Evolutionary conservation across 371 early-diverging fungal species (phyloP).

Genomic region (Dinochytrium kinnereticum): DNA sequence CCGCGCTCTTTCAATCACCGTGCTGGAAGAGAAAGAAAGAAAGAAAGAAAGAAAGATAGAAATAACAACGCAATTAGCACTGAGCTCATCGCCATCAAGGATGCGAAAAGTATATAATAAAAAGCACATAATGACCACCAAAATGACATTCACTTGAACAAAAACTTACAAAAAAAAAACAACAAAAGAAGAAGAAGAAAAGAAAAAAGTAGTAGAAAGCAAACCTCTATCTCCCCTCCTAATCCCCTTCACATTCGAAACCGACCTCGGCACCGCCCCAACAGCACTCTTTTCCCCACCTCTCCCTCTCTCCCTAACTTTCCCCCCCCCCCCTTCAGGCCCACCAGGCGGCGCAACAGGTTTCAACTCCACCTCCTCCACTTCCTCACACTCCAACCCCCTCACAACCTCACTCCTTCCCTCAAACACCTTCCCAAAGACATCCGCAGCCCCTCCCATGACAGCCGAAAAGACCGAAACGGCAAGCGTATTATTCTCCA

Average conservation of each 20-base stretch:
- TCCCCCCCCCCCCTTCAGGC: constrained; percentile 2
- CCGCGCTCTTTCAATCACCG: neutral
- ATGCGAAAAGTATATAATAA: no score
- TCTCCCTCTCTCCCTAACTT: neutral
- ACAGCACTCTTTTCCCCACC: neutral
- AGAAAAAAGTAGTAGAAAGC: neutral
- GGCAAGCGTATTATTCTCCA: neutral
- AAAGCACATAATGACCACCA: no score
- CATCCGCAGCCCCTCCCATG: neutral
- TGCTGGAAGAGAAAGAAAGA: neutral
- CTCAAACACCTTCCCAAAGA: neutral
- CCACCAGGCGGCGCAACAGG: neutral
- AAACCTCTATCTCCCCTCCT: neutral
- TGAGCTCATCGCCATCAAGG: no score
- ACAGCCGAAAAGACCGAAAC: neutral
- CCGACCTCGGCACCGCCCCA: neutral
- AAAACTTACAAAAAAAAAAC: no score
- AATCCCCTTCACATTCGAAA: neutral
- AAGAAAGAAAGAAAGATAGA: no score
- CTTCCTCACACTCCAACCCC: neutral
- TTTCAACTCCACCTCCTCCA: neutral
- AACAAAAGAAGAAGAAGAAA: constrained; percentile 1
- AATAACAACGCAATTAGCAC: no score
- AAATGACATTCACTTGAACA: no score
- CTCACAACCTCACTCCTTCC: neutral